phyloP scores from a whole-genome alignment of 140 eudicot species.

The Oenanthe javanica region DNA sequence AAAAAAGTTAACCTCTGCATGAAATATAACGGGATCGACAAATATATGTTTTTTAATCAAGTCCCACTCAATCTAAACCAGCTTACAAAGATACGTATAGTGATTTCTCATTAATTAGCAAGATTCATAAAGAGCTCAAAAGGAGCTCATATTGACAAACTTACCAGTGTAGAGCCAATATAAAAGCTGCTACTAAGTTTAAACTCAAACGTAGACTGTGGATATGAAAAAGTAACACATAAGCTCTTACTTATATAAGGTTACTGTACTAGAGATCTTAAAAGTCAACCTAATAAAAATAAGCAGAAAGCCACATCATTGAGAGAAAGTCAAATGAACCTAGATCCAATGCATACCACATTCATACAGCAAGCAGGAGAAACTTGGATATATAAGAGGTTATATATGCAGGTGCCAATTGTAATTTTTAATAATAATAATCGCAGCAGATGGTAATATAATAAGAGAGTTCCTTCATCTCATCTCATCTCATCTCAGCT shows the following conservation, averaged over 20 bases:
- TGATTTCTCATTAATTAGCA: not conserved
- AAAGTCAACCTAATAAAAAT: constrained; percentile 30
- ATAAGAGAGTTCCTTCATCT: not conserved
- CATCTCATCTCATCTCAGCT: not conserved
- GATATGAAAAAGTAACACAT: not conserved
- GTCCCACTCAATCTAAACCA: not conserved
- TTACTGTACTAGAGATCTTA: not conserved
- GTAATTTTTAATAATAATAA: not conserved
- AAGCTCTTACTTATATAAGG: not conserved
- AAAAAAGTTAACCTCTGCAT: not conserved
- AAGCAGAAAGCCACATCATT: constrained; percentile 3
- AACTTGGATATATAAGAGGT: not conserved
- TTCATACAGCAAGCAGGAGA: constrained; percentile 17
- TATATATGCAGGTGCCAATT: not conserved
- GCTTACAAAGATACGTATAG: not conserved
- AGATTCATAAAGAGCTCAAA: not conserved
- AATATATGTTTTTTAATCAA: not conserved
- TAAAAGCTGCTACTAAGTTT: too few species aligned
- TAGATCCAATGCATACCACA: constrained; percentile 7
- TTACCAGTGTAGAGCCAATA: not conserved
- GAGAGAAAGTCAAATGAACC: not conserved
- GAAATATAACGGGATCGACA: not conserved
- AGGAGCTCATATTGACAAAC: not conserved
- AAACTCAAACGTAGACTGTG: not conserved
- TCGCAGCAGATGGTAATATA: not conserved